Base-by-base conservation (phyloP, 768 basidiomycete species). In the Tricholomella constricta region DNA sequence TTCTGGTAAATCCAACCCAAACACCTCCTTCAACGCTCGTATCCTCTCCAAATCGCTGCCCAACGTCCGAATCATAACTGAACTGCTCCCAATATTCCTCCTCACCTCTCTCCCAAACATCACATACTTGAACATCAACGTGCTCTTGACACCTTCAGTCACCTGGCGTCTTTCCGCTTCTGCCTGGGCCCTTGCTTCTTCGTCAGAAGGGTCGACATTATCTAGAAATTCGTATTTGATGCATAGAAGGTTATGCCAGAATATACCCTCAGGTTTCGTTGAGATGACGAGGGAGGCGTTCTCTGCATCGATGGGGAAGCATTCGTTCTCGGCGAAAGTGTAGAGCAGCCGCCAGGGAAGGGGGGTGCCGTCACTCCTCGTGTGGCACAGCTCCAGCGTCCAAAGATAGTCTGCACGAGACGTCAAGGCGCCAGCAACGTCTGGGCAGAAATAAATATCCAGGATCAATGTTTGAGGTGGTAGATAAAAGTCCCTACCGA, bases 41-140 rank as follows among this genome's bases (percentile, higher is more conserved):
- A 70, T 65, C 52, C 70, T 65, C 41, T 73, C 67, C 40, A 44
- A 1, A 49, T 73, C 72, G 4, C 55, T 64, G 19, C n/a, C 51
- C n/a, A 72, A 44, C 12, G 45, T 64, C 42, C 41, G 52, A 6
- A 69, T 20, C 3, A 62, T 55, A 22, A 68, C 63, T 12, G 59
- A 56, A 14, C 58, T 40, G 14, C 55, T 43, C 19, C 68, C 70
- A 20, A 59, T 41, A 26, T 56, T 44, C 41, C 56, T 57, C 59
- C 61, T 66, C n/a, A 72, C 62, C 41, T 68, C 57, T 10, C 57
- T 58, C n/a, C 64, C 65, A 6, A 59, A 36, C 57, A 72, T 45
- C 12, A 61, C 47, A 42, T 68, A 59, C 20, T 44, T 45, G 20
- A 20, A 54, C 40, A 57, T 29, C 14, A 44, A 46, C n/a, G 22